These are phyloP conservation scores for Phyllosticta paracitricarpa DNA, from an alignment of 2,329 filamentous ascomycete species.

Conservation along the genomic window DNA sequence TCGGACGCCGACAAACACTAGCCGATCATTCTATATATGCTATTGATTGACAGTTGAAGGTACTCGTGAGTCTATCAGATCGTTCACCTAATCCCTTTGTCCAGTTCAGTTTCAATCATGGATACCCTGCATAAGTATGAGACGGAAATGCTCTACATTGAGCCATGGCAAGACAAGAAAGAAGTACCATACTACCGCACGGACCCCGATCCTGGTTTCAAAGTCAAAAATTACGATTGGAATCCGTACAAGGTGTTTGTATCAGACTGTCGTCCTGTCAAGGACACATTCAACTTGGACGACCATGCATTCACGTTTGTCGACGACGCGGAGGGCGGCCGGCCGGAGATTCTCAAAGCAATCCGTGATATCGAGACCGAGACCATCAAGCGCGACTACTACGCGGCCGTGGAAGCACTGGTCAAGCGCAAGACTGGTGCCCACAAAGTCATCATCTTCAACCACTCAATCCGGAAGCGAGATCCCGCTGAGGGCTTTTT, in stretches of 20 bases:
- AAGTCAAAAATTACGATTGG: conserved; percentile 8
- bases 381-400: conserved; percentile 9
- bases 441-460: conserved; percentile 12
- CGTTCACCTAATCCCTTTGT: too few species aligned
- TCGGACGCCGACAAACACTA: too few species aligned
- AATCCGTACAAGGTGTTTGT: conserved; percentile 2
- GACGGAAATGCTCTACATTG: conserved; percentile 11
- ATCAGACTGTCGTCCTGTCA: conserved; percentile 3
- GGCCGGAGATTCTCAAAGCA: neutral
- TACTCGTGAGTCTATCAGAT: too few species aligned
- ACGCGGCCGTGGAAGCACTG: conserved; percentile 11
- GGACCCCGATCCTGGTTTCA: conserved; percentile 2
- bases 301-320: conserved; percentile 13
- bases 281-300: conserved; percentile 11
- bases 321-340: conserved; percentile 1
- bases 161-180: conserved; percentile 11
- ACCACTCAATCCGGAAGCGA: neutral
- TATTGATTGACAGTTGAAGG: too few species aligned
- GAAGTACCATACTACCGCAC: conserved; percentile 12
- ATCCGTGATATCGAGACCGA: conserved; percentile 9
- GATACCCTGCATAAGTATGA: neutral
- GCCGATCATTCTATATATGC: too few species aligned
- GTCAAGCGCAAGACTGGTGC: conserved; percentile 12
- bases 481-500: neutral
- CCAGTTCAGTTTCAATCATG: too few species aligned